Evolutionary conservation across 306 rosid genomes (phyloP).

Genomic region (Leucaena leucocephala): DNA sequence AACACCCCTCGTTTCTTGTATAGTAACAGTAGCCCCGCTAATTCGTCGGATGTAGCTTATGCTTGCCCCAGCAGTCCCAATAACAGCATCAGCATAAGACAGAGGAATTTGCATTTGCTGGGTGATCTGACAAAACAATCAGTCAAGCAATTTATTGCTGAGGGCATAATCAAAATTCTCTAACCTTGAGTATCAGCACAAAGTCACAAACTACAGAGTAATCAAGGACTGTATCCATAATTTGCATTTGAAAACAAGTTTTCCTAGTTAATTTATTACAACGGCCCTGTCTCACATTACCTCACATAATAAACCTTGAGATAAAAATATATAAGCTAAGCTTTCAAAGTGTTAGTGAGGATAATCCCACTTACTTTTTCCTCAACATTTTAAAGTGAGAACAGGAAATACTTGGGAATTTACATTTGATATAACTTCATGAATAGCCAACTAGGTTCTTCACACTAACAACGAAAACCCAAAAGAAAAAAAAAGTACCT

Average conservation of each 20-base stretch:
- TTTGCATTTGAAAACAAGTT: conserved; percentile 16
- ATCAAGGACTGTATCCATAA: conserved; percentile 29
- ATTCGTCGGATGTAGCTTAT: conserved; percentile 96
- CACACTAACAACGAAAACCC: conserved; percentile 10
- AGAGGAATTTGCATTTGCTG: conserved; percentile 97
- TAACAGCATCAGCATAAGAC: conserved; percentile 93
- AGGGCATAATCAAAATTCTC: not conserved
- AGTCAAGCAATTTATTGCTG: conserved; percentile 18
- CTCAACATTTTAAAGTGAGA: conserved; percentile 21
- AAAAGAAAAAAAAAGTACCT: conserved; percentile 59
- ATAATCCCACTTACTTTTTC: not conserved
- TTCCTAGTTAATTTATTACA: not conserved
- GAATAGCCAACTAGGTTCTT: conserved; percentile 22
- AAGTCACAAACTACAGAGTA: too few relatives aligned
- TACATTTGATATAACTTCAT: conserved; percentile 7
- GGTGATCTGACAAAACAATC: conserved; percentile 69
- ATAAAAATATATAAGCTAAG: not conserved
- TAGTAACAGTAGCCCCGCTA: conserved; percentile 94
- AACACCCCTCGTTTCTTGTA: conserved; percentile 96
- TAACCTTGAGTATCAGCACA: too few relatives aligned
- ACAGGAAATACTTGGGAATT: conserved; percentile 17
- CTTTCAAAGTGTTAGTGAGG: not conserved
- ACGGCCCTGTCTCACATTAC: not conserved
- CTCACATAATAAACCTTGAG: not conserved
- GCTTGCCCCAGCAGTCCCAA: conserved; percentile 93